These are phyloP conservation scores for Agapanthus africanus DNA, from an alignment of 106 monocot species.

Conservation along the genomic window DNA sequence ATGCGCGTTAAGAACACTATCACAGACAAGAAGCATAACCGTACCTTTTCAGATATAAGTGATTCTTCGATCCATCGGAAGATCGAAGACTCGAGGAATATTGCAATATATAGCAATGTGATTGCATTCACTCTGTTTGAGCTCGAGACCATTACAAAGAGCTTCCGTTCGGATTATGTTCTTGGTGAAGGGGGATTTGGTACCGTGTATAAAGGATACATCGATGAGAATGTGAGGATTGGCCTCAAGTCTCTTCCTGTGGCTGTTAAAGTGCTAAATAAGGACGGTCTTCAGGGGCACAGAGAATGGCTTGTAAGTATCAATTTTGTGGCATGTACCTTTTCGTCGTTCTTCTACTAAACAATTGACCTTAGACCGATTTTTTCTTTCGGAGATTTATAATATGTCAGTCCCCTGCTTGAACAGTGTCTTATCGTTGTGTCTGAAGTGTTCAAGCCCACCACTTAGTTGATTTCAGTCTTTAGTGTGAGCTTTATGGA, in stretches of 20 bases:
- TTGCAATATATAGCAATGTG: slow-evolving; percentile 78
- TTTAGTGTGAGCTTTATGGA: no score
- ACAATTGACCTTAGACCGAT: not conserved
- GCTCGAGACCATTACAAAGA: slow-evolving; percentile 90
- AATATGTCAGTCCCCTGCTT: not conserved
- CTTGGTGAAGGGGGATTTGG: slow-evolving; percentile 95
- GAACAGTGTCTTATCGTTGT: not conserved
- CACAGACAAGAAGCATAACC: slow-evolving; percentile 57
- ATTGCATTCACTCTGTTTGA: slow-evolving; percentile 89
- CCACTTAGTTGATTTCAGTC: no score
- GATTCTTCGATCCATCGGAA: slow-evolving; percentile 49
- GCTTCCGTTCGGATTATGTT: slow-evolving; percentile 85
- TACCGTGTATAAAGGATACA: slow-evolving; percentile 91
- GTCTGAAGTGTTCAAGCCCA: not conserved
- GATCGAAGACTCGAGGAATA: slow-evolving; percentile 71
- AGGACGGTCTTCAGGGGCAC: slow-evolving; percentile 64
- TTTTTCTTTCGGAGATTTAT: not conserved
- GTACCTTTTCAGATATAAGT: slow-evolving; percentile 66
- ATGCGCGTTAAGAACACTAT: slow-evolving; percentile 15
- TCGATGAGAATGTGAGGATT: slow-evolving; percentile 84
- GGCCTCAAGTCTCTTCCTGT: slow-evolving; percentile 84
- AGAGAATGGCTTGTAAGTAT: slow-evolving; percentile 66
- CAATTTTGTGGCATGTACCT: not conserved
- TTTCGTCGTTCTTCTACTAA: not conserved
- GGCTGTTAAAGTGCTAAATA: slow-evolving; percentile 67